These are phyloP conservation scores for Cladosporium sp. DNA, from an alignment of 2,329 filamentous ascomycete species.

Conservation along the genomic window DNA sequence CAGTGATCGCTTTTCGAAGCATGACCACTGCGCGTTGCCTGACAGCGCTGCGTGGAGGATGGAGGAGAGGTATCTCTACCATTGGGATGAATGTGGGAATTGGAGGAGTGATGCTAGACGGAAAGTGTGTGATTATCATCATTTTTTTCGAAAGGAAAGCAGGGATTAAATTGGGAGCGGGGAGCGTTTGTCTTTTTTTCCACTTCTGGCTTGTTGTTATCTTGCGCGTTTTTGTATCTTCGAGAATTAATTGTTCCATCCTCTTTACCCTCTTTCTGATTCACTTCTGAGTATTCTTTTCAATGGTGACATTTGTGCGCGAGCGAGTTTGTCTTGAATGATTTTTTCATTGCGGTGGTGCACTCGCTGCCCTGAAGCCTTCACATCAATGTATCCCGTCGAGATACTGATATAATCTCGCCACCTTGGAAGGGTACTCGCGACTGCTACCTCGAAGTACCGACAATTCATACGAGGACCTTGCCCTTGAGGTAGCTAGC, in stretches of 20 bases:
- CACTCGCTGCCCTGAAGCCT: too few species aligned
- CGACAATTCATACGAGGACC: too few species aligned
- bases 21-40: not conserved
- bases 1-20: not conserved
- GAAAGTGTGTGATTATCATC: not conserved
- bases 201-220: not conserved
- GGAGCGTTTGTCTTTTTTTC: not conserved
- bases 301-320: too few species aligned
- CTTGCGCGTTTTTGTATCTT: not conserved
- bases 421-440: too few species aligned
- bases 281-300: too few species aligned
- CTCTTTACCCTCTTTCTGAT: too few species aligned
- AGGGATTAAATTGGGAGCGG: not conserved
- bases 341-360: too few species aligned
- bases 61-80: not conserved
- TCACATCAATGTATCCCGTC: too few species aligned
- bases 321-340: too few species aligned
- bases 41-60: not conserved
- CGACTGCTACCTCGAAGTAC: too few species aligned
- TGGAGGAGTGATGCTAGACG: not conserved
- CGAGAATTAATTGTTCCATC: not conserved
- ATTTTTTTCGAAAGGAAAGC: not conserved
- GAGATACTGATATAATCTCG: too few species aligned
- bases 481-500: too few species aligned
- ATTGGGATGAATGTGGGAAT: not conserved